Evolutionary conservation across 306 rosid species (phyloP), one percentile per base, ranked within the genome.

Genomic region (Casuarina cunninghamiana): DNA sequence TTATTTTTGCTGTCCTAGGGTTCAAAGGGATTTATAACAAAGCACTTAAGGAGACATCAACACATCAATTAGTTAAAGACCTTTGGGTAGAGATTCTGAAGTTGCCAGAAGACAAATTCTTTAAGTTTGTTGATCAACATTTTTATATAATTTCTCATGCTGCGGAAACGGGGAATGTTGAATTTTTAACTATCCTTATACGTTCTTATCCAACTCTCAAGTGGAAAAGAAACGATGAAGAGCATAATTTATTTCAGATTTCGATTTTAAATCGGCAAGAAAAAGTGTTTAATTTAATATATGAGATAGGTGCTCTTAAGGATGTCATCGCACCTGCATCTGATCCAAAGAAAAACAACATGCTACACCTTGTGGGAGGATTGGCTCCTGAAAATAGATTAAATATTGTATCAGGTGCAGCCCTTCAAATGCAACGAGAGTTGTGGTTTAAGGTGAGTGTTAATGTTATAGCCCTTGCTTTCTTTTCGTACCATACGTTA

Each of bases 111-210:
- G 5, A 16, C 19, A 51, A 6, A 3, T 80, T 19, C 8, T 2
- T 10, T 1, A 21, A 21, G 26, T 21, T 21, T 21, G 26, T 21
- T 21, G 26, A 21, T 21, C 26, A 2, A 9, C 84, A 79, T 2
- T 19, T 74, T 5, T 65, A 74, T 2, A 15, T 73, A 69, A 5
- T 84, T 10, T 70, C 73, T 46, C 69, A 57, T 19, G 87, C 82
- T 12, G 69, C 84, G 1, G 5, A 48, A 5, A 45, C 41, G 10
- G 87, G 87, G 8, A 84, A 80, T 70, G 53, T 60, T 53, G 84
- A 84, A 68, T 80, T 80, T 38, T 21, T 84, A 44, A 69, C 54
- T 16, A 41, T 11, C 3, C 80, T 84, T 4, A 71, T 81, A 32
- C 7, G 42, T 8, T n/a, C 58, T 2, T 70, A 77, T 55, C 83